Conservation (phyloP, 176 grass and related monocot genomes). For the Hyparrhenia diplandra region DNA sequence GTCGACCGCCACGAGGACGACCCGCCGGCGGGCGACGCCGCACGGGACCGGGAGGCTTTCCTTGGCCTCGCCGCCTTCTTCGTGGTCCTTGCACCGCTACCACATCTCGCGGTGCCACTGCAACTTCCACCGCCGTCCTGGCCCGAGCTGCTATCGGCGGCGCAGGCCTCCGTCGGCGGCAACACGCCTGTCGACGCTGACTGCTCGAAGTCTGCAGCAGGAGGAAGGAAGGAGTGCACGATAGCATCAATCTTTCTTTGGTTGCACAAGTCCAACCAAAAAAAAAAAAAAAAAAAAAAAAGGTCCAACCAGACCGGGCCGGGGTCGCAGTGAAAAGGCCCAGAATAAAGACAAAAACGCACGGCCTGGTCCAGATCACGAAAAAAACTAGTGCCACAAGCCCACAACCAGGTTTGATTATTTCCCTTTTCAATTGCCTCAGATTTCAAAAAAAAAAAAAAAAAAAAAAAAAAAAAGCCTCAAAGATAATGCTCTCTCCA, state of each 20-base stretch:
- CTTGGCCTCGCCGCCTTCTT: conserved; percentile 36
- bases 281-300: too few species aligned
- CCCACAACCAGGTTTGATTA: too few species aligned
- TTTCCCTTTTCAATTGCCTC: neutral
- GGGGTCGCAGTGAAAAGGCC: neutral
- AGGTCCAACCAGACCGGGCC: neutral
- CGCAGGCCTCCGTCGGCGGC: conserved; percentile 6
- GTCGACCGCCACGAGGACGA: conserved; percentile 47
- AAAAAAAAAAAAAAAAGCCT: too few species aligned
- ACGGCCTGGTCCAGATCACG: neutral
- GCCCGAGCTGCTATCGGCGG: conserved; percentile 1
- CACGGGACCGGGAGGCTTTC: neutral
- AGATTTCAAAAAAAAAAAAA: too few species aligned
- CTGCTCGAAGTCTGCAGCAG: conserved; percentile 57
- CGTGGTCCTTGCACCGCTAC: neutral
- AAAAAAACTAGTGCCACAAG: neutral
- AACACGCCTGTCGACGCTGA: neutral
- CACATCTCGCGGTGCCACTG: conserved; percentile 8
- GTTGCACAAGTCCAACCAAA: too few species aligned
- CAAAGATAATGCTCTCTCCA: too few species aligned
- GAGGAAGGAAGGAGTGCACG: too few species aligned
- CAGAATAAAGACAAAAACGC: neutral
- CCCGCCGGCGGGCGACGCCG: conserved; percentile 18
- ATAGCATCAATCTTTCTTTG: too few species aligned
- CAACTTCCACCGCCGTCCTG: too few species aligned